Conservation (phyloP, 2,329 filamentous ascomycete genomes). For the Exophiala mesophila region DNA sequence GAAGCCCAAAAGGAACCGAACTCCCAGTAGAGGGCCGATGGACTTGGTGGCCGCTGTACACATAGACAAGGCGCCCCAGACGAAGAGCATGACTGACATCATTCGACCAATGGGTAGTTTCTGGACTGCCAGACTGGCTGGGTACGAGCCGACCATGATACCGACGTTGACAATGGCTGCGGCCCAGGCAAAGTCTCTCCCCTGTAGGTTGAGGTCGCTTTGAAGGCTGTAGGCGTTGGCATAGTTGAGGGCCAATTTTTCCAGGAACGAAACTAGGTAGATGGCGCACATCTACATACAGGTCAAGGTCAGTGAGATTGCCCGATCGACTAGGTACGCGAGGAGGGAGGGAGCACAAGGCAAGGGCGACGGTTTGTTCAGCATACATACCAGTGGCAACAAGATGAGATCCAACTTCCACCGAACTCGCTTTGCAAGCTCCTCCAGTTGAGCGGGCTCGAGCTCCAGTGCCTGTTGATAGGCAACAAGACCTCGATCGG, state of each 20-base stretch:
- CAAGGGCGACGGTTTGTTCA: too few species aligned
- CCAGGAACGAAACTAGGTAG: slow-evolving; percentile 28
- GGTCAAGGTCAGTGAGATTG: too few species aligned
- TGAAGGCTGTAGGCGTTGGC: slow-evolving; percentile 4
- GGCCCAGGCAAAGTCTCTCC: slow-evolving; percentile 37
- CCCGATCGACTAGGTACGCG: too few species aligned
- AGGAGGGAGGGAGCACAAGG: too few species aligned
- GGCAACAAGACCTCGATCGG: neutral
- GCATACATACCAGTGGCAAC: slow-evolving; percentile 4
- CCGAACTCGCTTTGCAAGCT: slow-evolving; percentile 1
- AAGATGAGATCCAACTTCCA: slow-evolving; percentile 6
- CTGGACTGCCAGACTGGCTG: slow-evolving; percentile 4
- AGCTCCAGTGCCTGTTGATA: slow-evolving; percentile 3
- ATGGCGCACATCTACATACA: slow-evolving; percentile 1
- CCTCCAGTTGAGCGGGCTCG: slow-evolving; percentile 1
- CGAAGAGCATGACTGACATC: slow-evolving; percentile 1
- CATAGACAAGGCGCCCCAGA: slow-evolving; percentile 34
- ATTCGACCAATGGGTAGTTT: slow-evolving; percentile 4
- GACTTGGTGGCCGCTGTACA: slow-evolving; percentile 24
- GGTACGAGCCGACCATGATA: slow-evolving; percentile 4
- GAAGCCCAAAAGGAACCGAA: slow-evolving; percentile 55
- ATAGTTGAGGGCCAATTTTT: slow-evolving; percentile 34
- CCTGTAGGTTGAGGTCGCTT: slow-evolving; percentile 3
- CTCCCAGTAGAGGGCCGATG: slow-evolving; percentile 47
- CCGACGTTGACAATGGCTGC: slow-evolving; percentile 12